Percentiles rank a stretch among this genome's conserved stretches.
Conservation (phyloP, 169 alveolate genomes). For the Eimeria nieschulzi region DNA sequence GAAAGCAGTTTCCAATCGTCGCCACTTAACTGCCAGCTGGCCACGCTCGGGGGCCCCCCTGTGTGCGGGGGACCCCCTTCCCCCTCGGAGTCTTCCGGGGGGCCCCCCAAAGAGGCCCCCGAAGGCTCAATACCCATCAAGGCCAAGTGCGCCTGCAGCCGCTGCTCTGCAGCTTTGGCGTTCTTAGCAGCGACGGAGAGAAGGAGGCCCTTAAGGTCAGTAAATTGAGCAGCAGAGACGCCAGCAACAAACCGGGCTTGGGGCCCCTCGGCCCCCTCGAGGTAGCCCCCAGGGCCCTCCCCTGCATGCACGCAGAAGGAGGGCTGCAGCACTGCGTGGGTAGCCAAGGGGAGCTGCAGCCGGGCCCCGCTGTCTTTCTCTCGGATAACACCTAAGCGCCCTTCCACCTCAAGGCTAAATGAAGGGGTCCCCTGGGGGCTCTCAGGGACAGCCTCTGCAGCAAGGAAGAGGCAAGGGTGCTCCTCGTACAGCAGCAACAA, state of each 20-base stretch:
- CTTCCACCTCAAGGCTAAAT: conserved; percentile 13
- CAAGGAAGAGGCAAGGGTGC: conserved; percentile 15
- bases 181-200: not conserved
- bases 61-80: not conserved
- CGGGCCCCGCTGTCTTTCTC: not conserved
- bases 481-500: conserved; percentile 32
- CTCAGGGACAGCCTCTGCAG: not conserved
- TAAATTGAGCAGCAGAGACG: not conserved
- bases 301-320: not conserved
- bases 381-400: conserved; percentile 11
- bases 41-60: not conserved
- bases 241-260: conserved; percentile 21
- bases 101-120: not conserved
- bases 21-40: not conserved
- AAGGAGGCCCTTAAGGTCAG: conserved; percentile 8
- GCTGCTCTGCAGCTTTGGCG: not conserved
- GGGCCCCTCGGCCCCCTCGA: conserved; percentile 22
- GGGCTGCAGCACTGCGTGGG: conserved; percentile 43
- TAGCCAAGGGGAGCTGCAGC: conserved; percentile 6
- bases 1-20: conserved; percentile 23
- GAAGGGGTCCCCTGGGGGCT: conserved; percentile 11
- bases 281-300: not conserved
- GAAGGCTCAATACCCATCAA: conserved; percentile 26
- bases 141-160: conserved; percentile 26
- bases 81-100: not conserved